A percentile compares a stretch with the other conserved stretches of the same genome.
Conservation (phyloP, 495 filamentous ascomycete genomes). For the Neurospora sublineolata region DNA sequence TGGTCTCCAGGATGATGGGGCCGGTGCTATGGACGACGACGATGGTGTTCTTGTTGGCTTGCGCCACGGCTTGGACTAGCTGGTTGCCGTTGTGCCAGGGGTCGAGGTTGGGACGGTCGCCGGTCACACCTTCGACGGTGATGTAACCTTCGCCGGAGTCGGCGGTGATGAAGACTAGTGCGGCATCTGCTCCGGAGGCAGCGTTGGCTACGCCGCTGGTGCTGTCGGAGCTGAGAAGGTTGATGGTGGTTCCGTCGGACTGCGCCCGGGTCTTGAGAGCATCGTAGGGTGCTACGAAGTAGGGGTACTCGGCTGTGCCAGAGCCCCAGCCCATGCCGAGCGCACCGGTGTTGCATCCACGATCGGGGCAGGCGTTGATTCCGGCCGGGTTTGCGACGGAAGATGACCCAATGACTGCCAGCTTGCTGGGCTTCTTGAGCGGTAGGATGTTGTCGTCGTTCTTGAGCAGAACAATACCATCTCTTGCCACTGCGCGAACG, state of each 20-base stretch:
- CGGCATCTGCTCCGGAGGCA: constrained; percentile 44
- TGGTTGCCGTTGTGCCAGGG: constrained; percentile 67
- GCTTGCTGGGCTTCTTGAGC: constrained; percentile 42
- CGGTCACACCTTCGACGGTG: constrained; percentile 46
- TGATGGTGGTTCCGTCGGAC: constrained; percentile 36
- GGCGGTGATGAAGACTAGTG: constrained; percentile 56
- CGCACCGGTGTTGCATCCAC: constrained; percentile 49
- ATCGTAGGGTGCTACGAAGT: constrained; percentile 45
- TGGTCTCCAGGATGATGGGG: constrained; percentile 71
- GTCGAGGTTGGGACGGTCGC: constrained; percentile 54
- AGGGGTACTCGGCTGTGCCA: constrained; percentile 44
- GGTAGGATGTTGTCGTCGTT: constrained; percentile 52
- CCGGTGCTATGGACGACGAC: constrained; percentile 91
- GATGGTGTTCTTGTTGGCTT: constrained; percentile 55
- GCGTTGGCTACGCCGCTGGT: constrained; percentile 33
- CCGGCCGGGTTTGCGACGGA: constrained; percentile 52
- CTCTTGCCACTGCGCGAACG: constrained; percentile 44
- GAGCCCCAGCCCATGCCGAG: constrained; percentile 55
- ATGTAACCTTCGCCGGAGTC: constrained; percentile 59
- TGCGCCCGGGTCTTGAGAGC: constrained; percentile 39
- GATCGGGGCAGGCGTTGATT: constrained; percentile 42
- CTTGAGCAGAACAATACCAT: constrained; percentile 68
- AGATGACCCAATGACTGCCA: constrained; percentile 65
- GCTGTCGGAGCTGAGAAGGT: constrained; percentile 41
- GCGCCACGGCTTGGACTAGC: constrained; percentile 54